These are phyloP conservation scores for Chaetomium sp. DNA, from an alignment of 2,329 filamentous ascomycete species.

Conservation along the genomic window DNA sequence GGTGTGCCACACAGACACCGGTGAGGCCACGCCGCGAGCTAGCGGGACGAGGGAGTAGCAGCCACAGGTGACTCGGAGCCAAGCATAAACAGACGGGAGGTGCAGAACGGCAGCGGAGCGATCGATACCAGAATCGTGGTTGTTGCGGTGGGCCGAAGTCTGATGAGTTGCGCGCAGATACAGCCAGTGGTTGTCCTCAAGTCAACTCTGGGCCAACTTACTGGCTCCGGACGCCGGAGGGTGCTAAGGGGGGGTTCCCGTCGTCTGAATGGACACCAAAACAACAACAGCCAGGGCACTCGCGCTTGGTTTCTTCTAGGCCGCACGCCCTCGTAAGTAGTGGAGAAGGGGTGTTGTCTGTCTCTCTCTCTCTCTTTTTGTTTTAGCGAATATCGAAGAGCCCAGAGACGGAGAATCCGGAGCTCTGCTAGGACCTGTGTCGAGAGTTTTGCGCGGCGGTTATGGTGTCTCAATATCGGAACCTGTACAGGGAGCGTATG, in stretches of 20 bases:
- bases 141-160: slow-evolving; percentile 33
- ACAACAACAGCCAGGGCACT: slow-evolving; percentile 37
- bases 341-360: slow-evolving; percentile 5
- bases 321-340: slow-evolving; percentile 19
- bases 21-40: slow-evolving; percentile 26
- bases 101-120: slow-evolving; percentile 32
- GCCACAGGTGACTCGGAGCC: slow-evolving; percentile 27
- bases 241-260: slow-evolving; percentile 40
- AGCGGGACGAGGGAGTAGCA: slow-evolving; percentile 18
- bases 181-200: slow-evolving; percentile 45
- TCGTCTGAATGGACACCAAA: slow-evolving; percentile 40
- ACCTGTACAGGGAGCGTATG: not conserved
- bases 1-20: slow-evolving; percentile 20
- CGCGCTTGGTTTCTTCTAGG: slow-evolving; percentile 27
- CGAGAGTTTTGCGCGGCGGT: slow-evolving; percentile 14
- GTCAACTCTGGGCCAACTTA: slow-evolving; percentile 41
- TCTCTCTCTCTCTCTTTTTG: not conserved
- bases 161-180: slow-evolving; percentile 42
- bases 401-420: slow-evolving; percentile 17
- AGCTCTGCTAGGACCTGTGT: slow-evolving; percentile 11
- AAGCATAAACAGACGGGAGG: slow-evolving; percentile 31
- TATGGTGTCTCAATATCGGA: slow-evolving; percentile 13
- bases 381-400: slow-evolving; percentile 19
- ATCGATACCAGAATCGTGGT: slow-evolving; percentile 36
- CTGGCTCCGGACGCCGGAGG: slow-evolving; percentile 42